Evolutionary conservation across 495 filamentous ascomycete species (phyloP).

Genomic region (Talaromyces wortmannii): DNA sequence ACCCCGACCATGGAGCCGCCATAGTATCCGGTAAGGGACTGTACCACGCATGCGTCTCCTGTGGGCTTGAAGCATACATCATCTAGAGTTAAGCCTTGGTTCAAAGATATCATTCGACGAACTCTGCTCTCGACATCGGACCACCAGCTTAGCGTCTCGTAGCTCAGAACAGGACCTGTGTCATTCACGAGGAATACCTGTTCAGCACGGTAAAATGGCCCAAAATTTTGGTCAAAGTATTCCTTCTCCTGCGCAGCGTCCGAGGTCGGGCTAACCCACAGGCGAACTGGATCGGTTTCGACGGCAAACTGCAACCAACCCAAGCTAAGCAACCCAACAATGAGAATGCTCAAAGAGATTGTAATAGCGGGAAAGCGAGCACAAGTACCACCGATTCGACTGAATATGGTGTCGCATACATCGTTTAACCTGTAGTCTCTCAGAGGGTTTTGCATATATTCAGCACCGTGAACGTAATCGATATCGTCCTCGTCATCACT

Average conservation of each 20-base stretch:
- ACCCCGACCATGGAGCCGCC: conserved; percentile 57
- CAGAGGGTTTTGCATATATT: conserved; percentile 59
- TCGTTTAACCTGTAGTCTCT: conserved; percentile 74
- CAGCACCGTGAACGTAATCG: conserved; percentile 65
- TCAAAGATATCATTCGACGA: conserved; percentile 55
- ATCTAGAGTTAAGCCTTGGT: conserved; percentile 58
- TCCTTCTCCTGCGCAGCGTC: conserved; percentile 85
- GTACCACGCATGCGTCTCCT: conserved; percentile 83
- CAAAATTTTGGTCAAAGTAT: conserved; percentile 93
- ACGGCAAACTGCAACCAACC: conserved; percentile 84
- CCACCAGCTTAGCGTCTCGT: conserved; percentile 90
- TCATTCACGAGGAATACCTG: conserved; percentile 94
- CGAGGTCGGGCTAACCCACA: conserved; percentile 94
- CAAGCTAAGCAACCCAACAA: conserved; percentile 69
- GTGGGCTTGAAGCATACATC: conserved; percentile 94
- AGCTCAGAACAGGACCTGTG: conserved; percentile 74
- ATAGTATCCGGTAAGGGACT: conserved; percentile 84
- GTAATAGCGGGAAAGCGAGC: conserved; percentile 81
- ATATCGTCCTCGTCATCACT: conserved; percentile 88
- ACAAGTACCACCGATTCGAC: conserved; percentile 70
- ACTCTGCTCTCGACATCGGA: conserved; percentile 80
- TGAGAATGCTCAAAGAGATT: conserved; percentile 59
- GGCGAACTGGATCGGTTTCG: conserved; percentile 79
- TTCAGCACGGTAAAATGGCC: conserved; percentile 90
- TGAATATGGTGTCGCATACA: conserved; percentile 71